Base-by-base conservation (phyloP, 306 rosid genomes). In the Dicorynia guianensis region DNA sequence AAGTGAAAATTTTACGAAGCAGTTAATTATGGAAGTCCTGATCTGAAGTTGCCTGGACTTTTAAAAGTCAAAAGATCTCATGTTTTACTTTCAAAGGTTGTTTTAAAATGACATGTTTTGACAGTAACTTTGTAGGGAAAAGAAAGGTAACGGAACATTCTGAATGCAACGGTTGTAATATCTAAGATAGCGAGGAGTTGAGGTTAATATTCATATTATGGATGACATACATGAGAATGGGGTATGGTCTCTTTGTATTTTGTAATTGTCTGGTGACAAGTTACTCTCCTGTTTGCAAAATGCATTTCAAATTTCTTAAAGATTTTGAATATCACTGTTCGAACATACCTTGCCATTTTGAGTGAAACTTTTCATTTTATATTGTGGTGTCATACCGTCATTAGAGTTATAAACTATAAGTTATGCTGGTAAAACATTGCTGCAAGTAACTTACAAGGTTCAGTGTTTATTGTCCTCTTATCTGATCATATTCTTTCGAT, bases 321-420 rank as follows among this genome's bases (percentile, higher is more conserved):
- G 60, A 69, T 69, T 82, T 54, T 61, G 44, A 58, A 66, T 77
- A 72, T 59, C 76, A 57, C 48, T 54, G 10, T 18, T 52, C 60
- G 8, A 20, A 57, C 52, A 54, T 55, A 35, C 46, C 59, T 25
- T 25, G 30, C 30, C 30, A 25, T 1, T 25, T 25, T 25, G 30
- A 25, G 30, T 25, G 30, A 25, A 25, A 25, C 30, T 25, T 25
- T 25, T 1, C 30, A 25, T 25, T 18, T 7, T 42, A 43, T 50
- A 13, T 8, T 59, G 55, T 14, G 18, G 30, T 57, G 15, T 50
- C n/a, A n/a, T n/a, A n/a, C n/a, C n/a, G n/a, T n/a, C 20, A 49
- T 11, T 59, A 11, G 44, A 14, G 54, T 59, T 13, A 17, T 44
- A 25, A 25, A 43, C 76, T 54, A 36, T 44, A 50, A 58, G 53